phyloP scores from a whole-genome alignment of 208 protist genomes.

The Crithidia thermophila region DNA sequence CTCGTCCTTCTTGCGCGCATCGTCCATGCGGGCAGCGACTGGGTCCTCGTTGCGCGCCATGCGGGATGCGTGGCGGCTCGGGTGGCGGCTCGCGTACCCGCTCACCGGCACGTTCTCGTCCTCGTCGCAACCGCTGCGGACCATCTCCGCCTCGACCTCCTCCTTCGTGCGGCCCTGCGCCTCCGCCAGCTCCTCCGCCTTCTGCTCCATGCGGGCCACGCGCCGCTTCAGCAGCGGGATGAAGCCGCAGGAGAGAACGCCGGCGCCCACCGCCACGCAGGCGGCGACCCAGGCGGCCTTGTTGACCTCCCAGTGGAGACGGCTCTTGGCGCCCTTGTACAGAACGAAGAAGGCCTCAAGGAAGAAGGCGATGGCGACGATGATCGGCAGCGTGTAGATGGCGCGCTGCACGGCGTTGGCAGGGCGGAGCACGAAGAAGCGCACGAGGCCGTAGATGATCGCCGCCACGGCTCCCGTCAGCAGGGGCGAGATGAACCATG shows the following conservation, averaged over 20 bases:
- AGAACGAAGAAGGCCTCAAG: constrained; percentile 84
- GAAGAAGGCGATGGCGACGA: constrained; percentile 75
- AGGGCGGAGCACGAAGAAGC: constrained; percentile 56
- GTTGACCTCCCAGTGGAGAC: constrained; percentile 55
- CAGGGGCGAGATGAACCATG: constrained; percentile 84
- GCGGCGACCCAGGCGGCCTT: constrained; percentile 63
- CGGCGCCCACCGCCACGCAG: constrained; percentile 49
- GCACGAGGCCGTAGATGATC: constrained; percentile 56
- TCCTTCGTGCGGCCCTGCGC: constrained; percentile 11
- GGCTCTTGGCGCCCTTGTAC: constrained; percentile 67
- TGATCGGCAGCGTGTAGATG: constrained; percentile 61
- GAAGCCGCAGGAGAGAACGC: constrained; percentile 45
- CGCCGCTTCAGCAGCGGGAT: constrained; percentile 63
- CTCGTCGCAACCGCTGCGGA: constrained; percentile 9
- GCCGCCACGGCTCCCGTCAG: constrained; percentile 65
- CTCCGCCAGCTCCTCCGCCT: constrained; percentile 31
- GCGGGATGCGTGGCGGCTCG: not conserved
- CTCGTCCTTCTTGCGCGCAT: constrained; percentile 16
- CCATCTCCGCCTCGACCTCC: constrained; percentile 25
- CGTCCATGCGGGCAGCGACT: constrained; percentile 1
- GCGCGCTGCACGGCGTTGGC: constrained; percentile 57
- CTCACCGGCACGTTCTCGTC: constrained; percentile 1
- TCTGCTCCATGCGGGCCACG: constrained; percentile 33
- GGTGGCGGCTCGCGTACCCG: not conserved
- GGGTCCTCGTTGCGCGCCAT: not conserved